Percentiles rank a stretch among this genome's conserved stretches.
phyloP scores from a whole-genome alignment of 139 green algal species.

The Nannochloris sp. region DNA sequence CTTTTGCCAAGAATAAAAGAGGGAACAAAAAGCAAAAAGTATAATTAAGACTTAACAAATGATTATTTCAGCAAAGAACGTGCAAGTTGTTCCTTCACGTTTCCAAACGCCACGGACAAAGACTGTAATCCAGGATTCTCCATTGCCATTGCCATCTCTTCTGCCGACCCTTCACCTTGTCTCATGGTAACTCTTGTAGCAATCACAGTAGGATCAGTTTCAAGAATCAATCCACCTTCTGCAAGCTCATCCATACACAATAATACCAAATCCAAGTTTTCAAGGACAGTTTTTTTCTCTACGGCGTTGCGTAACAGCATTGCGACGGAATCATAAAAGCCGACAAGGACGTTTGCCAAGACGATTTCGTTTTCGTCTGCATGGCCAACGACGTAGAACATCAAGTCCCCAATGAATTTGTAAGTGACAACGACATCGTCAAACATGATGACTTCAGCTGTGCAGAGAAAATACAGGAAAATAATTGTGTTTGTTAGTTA shows the following conservation, averaged over 20 bases:
- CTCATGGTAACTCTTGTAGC: conserved; percentile 91
- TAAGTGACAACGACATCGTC: conserved; percentile 93
- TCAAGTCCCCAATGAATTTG: conserved; percentile 93
- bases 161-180: conserved; percentile 61
- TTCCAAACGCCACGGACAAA: conserved; percentile 78
- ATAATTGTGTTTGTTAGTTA: too few relatives aligned
- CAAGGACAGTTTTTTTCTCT: conserved; percentile 98
- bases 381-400: conserved; percentile 92
- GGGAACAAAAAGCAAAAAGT: too few relatives aligned
- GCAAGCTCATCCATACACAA: conserved; percentile 94
- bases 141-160: conserved; percentile 65
- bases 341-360: conserved; percentile 74
- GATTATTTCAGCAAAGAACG: conserved; percentile 70
- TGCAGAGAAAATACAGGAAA: background rate
- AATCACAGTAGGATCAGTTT: conserved; percentile 86
- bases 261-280: conserved; percentile 98
- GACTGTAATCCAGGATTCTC: conserved; percentile 53
- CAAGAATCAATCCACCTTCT: conserved; percentile 92
- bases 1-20: too few relatives aligned
- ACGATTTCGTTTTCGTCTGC: conserved; percentile 97
- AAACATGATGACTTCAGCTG: conserved; percentile 97
- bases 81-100: conserved; percentile 83
- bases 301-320: conserved; percentile 81
- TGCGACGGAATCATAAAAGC: conserved; percentile 82
- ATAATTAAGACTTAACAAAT: too few relatives aligned